Conservation (phyloP, 257 asterid species). For the Jaltomata sinuosa region DNA sequence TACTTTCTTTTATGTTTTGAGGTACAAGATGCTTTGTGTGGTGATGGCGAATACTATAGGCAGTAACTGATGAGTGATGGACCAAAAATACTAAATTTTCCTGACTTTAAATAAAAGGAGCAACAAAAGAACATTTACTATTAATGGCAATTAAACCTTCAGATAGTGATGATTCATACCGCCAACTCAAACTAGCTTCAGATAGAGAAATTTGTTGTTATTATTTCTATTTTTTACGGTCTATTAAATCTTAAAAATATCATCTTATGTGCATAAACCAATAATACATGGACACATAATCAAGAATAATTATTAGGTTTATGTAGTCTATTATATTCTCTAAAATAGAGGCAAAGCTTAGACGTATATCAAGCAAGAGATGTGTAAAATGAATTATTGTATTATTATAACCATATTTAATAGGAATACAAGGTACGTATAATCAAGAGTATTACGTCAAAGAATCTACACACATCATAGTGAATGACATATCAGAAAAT, state of each 20-base stretch:
- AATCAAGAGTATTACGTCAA: background rate
- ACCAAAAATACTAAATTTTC: too few species aligned
- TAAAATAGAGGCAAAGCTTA: background rate
- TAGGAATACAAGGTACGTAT: background rate
- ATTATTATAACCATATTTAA: background rate
- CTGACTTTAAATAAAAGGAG: too few species aligned
- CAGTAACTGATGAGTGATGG: constrained; percentile 56
- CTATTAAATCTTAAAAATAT: background rate
- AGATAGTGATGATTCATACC: too few species aligned
- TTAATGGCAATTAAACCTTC: too few species aligned
- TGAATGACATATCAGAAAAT: background rate
- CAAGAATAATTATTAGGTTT: background rate
- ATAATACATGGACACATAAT: background rate
- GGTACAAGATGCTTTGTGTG: constrained; percentile 18
- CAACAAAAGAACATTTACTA: too few species aligned
- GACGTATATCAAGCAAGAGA: background rate
- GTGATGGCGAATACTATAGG: constrained; percentile 29
- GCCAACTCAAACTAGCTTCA: too few species aligned
- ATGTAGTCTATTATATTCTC: background rate
- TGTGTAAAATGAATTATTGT: background rate
- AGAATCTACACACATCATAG: background rate
- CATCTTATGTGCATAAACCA: background rate
- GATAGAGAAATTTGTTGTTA: too few species aligned
- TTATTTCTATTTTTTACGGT: background rate
- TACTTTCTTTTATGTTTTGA: constrained; percentile 24